Conservation (phyloP, 495 filamentous ascomycete genomes). For the Penicillium canescens region DNA sequence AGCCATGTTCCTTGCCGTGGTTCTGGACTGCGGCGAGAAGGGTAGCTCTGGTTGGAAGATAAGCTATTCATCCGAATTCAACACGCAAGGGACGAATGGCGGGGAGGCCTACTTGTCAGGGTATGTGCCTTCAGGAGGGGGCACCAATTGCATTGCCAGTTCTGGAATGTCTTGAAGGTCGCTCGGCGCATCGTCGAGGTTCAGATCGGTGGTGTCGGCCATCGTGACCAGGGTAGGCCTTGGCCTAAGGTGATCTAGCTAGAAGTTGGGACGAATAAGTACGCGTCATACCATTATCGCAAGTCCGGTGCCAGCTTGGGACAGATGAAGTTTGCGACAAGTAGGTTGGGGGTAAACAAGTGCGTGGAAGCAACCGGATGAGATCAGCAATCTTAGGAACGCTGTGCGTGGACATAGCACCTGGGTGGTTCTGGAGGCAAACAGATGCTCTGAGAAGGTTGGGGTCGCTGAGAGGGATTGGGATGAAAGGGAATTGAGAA, state of each 20-base stretch:
- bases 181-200: constrained; percentile 45
- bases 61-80: not conserved
- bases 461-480: not conserved
- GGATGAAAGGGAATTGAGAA: not conserved
- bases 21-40: constrained; percentile 45
- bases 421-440: constrained; percentile 7
- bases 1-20: constrained; percentile 47
- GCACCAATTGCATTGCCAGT: constrained; percentile 42
- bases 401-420: constrained; percentile 45
- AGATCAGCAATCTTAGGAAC: constrained; percentile 22
- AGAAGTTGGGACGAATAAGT: constrained; percentile 11
- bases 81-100: not conserved
- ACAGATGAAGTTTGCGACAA: constrained; percentile 8
- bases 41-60: constrained; percentile 26
- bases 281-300: constrained; percentile 19
- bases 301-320: not conserved
- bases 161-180: constrained; percentile 53
- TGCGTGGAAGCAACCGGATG: constrained; percentile 46
- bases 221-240: constrained; percentile 26
- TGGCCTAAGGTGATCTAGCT: constrained; percentile 8
- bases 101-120: constrained; percentile 43
- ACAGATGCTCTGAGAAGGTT: not conserved
- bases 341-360: constrained; percentile 27
- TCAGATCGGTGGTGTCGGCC: constrained; percentile 46
- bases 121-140: constrained; percentile 46